Base-by-base conservation (phyloP, 2,329 filamentous ascomycete genomes). In the Cladobotryum protrusum region DNA sequence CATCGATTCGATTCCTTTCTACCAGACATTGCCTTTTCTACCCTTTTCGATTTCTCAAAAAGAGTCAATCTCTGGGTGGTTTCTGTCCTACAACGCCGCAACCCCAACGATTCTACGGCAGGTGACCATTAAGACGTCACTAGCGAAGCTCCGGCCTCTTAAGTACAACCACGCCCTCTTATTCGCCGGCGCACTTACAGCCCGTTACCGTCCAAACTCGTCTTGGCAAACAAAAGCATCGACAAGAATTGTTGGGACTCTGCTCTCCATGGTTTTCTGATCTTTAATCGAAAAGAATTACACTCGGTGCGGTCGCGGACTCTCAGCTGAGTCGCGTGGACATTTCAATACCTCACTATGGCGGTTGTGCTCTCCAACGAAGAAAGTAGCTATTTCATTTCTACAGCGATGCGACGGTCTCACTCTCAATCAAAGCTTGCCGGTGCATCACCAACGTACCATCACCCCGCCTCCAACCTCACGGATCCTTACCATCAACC, bases 341-440 rank as follows among this genome's bases (percentile, higher is more conserved):
- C 33, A 29, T 36, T 29, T 32, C 44, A 29, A 43, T 20, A 17
- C 29, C 36, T 20, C 29, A 9, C 52, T 53, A 82, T 82, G 78
- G 78, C 78, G 36, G 75, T 79, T 56, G 77, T 80, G 57, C 67
- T 82, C 53, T 63, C 73, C 40, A 75, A 78, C 14, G 80, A 83
- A 59, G 80, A 84, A 59, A 75, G 69, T 55, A 71, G 70, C 58
- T 78, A 77, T 63, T 84, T 83, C 65, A 71, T 72, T 41, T 67
- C 77, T 14, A 72, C 76, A 44, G 64, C 73, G 19, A 63, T 84
- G 57, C 76, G 75, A 55, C 77, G 81, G 52, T 83, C 81, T 12
- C 78, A 82, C 55, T 84, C 81, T 3, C 78, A 82, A 57, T 72
- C 76, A 45, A 80, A 76, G 57, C 81, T 84, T 48, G 63, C 70